Evolutionary conservation across 257 asterid genomes (phyloP), one percentile per base, ranked within the genome.

Genomic region (Ocimum tenuiflorum): DNA sequence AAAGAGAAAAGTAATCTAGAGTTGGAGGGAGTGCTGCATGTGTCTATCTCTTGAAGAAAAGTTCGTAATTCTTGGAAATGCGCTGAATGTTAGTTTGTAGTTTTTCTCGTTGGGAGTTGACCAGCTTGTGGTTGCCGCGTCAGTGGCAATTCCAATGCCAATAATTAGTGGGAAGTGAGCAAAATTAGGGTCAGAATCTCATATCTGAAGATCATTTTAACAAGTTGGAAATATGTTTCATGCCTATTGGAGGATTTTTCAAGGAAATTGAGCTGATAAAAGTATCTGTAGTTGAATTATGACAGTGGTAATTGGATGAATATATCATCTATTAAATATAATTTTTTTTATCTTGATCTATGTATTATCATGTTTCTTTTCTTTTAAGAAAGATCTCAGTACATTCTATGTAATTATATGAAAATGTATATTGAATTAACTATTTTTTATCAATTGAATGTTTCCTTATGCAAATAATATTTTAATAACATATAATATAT

Each of bases 21-120:
- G 15, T 56, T 66, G 46, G 47, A 50, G 64, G 17, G 61, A 2
- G 17, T 57, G 57, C 47, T 64, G 56, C 69, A 49, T 60, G 9
- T 36, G 24, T 35, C 10, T 29, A 8, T 6, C 31, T 27, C 1
- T 57, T 29, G 29, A 60, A 52, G 41, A 65, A 42, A 60, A 49
- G 71, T 39, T 72, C 52, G n/a, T 51, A 27, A 63, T 69, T 47
- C 36, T 64, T 36, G 71, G 29, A 63, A 75, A 36, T 59, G 70
- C 67, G 15, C 69, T 65, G 78, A 79, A 60, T 15, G 69, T 51
- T 72, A 15, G 68, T 52, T 75, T 72, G 72, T 53, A 38, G 38
- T 13, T 39, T 27, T 15, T n/a, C 8, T 10, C 43, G 48, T 56
- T 15, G 50, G 24, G 7, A 23, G 27, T 73, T 61, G 72, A 75